Evolutionary conservation across 805 yeast genomes (phyloP).

Genomic region (Myxozyma kluyveri): DNA sequence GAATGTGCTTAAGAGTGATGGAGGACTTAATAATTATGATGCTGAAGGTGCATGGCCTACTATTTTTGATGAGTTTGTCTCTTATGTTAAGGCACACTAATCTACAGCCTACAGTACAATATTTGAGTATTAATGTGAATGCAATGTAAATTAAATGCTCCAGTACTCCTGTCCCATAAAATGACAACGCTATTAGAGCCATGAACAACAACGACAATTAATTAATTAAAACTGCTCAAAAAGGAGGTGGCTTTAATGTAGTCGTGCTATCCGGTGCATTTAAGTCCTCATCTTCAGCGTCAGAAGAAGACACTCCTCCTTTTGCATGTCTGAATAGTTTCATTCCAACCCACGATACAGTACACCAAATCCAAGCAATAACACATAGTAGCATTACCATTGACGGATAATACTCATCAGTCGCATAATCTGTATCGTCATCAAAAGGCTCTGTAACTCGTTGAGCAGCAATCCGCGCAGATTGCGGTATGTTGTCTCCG

Average conservation of each 20-base stretch:
- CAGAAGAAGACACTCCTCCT: conserved; percentile 45
- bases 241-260: neutral
- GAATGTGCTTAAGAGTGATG: conserved; percentile 43
- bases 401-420: conserved; percentile 42
- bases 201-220: too few relatives aligned
- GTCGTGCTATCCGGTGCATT: neutral
- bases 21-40: conserved; percentile 63
- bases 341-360: conserved; percentile 74
- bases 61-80: conserved; percentile 79
- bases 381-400: conserved; percentile 39
- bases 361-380: conserved; percentile 64
- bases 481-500: neutral
- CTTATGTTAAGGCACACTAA: conserved; percentile 42
- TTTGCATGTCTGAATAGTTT: conserved; percentile 77
- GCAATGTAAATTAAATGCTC: too few relatives aligned
- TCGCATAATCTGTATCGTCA: conserved; percentile 36
- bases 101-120: too few relatives aligned
- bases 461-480: neutral
- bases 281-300: neutral
- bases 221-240: neutral
- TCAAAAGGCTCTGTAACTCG: neutral
- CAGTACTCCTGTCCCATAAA: too few relatives aligned
- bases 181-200: too few relatives aligned
- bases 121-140: too few relatives aligned
- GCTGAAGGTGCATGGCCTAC: conserved; percentile 92